A percentile compares a stretch with the other conserved stretches of the same genome.
Evolutionary conservation across 2,329 filamentous ascomycete species (phyloP).

Genomic region (Cordyceps pruinosa): DNA sequence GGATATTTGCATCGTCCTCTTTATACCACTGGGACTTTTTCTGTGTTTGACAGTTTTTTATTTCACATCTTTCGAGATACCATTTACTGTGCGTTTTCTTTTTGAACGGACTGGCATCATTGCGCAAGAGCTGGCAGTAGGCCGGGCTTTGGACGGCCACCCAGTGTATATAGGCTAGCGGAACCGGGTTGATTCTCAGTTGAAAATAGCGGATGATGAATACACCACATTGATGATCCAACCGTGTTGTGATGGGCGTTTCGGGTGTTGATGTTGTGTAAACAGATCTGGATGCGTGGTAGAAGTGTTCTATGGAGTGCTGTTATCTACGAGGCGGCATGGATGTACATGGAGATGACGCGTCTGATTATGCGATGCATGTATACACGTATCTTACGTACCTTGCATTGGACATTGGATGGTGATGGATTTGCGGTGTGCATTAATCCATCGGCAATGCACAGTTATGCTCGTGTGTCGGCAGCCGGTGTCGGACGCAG

Average conservation of each 20-base stretch:
- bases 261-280: background rate
- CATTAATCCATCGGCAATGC: background rate
- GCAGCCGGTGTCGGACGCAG: slow-evolving; percentile 1
- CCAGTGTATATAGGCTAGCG: background rate
- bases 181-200: background rate
- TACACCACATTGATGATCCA: background rate
- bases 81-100: background rate
- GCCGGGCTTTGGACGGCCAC: background rate
- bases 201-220: background rate
- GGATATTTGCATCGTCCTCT: background rate
- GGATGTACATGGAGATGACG: background rate
- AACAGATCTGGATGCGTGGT: background rate
- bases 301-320: no score
- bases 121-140: background rate
- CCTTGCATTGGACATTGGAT: background rate
- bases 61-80: background rate
- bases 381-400: background rate
- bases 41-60: background rate
- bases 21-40: background rate
- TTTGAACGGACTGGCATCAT: background rate
- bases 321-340: no score
- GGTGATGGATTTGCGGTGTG: background rate
- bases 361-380: background rate
- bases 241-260: background rate
- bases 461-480: background rate